Evolutionary conservation across 495 filamentous ascomycete species (phyloP).

Genomic region (Penicillium cosmopolitanum): DNA sequence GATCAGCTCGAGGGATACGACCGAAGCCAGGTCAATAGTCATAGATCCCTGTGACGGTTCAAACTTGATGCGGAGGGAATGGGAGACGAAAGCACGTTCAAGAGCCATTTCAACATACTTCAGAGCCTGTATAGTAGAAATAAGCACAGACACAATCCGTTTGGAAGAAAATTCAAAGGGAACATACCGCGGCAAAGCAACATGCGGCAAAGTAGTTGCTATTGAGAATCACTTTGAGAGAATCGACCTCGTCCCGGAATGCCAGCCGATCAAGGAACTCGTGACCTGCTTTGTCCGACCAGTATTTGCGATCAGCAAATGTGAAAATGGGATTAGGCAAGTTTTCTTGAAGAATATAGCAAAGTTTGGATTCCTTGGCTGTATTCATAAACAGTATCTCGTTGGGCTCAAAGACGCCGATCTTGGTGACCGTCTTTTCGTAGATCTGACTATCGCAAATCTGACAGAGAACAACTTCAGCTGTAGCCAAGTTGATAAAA

Average conservation of each 20-base stretch:
- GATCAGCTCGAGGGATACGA: constrained; percentile 83
- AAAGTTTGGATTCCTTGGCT: constrained; percentile 76
- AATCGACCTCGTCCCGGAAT: constrained; percentile 74
- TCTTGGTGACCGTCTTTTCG: constrained; percentile 79
- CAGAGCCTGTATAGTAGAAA: constrained; percentile 58
- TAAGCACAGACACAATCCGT: constrained; percentile 22
- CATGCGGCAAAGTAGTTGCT: constrained; percentile 90
- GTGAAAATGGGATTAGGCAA: constrained; percentile 57
- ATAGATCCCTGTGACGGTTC: constrained; percentile 89
- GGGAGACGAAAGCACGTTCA: constrained; percentile 65
- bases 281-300: constrained; percentile 80
- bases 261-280: constrained; percentile 80
- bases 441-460: constrained; percentile 91
- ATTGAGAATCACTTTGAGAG: constrained; percentile 75
- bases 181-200: constrained; percentile 81
- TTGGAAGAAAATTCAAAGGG: constrained; percentile 7
- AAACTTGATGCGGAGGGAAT: constrained; percentile 84
- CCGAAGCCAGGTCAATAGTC: constrained; percentile 89
- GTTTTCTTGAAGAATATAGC: constrained; percentile 72
- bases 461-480: constrained; percentile 83
- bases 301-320: constrained; percentile 78
- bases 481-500: constrained; percentile 82
- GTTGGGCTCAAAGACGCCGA: constrained; percentile 76
- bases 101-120: constrained; percentile 77
- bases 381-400: constrained; percentile 74